phyloP scores from a whole-genome alignment of 805 yeast genomes.

The Candida tallmaniae region DNA sequence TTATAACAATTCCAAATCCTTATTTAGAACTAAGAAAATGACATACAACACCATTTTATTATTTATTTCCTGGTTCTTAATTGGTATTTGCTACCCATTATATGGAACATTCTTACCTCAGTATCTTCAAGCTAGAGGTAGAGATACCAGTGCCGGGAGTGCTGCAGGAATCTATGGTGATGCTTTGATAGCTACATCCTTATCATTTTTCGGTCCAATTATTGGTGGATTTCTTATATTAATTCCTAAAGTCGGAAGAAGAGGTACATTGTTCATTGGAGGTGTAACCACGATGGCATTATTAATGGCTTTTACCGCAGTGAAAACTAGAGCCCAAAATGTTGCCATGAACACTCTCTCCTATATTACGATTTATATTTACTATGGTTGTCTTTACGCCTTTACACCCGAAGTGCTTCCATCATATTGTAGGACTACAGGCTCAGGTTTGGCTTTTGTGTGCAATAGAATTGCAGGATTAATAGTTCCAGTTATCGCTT shows the following conservation, averaged over 20 bases:
- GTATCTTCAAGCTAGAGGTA: constrained; percentile 49
- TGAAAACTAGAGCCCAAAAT: constrained; percentile 42
- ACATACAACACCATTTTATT: constrained; percentile 37
- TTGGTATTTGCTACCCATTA: constrained; percentile 53
- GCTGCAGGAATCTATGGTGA: constrained; percentile 21
- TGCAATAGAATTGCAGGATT: constrained; percentile 29
- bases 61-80: constrained; percentile 48
- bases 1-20: constrained; percentile 16
- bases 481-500: constrained; percentile 37
- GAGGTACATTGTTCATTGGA: constrained; percentile 55
- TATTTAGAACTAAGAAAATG: constrained; percentile 36
- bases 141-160: constrained; percentile 33
- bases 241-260: constrained; percentile 41
- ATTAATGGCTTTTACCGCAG: constrained; percentile 59
- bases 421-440: constrained; percentile 32
- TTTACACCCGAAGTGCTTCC: constrained; percentile 38
- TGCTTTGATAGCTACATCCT: constrained; percentile 21
- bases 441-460: constrained; percentile 31
- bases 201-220: constrained; percentile 27
- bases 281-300: constrained; percentile 52
- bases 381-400: constrained; percentile 31
- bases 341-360: constrained; percentile 48
- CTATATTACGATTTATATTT: constrained; percentile 35
- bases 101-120: constrained; percentile 50
- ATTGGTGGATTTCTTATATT: constrained; percentile 21